Percentiles rank a stretch among this genome's conserved stretches.
Conservation (phyloP, 306 rosid species). For the Citrullus amarus region DNA sequence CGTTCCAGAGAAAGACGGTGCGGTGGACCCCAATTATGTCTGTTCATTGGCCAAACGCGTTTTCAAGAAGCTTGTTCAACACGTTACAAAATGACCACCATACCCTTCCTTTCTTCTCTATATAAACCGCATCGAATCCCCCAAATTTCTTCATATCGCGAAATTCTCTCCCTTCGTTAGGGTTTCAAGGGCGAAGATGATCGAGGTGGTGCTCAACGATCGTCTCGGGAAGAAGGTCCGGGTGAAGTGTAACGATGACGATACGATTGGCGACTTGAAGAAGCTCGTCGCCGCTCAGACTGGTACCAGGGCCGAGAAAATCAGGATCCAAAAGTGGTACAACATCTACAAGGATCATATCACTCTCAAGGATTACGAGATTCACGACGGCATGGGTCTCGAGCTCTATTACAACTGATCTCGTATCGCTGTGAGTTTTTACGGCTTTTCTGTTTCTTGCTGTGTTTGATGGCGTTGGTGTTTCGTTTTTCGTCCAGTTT, state of each 20-base stretch:
- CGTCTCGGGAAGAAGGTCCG: slow-evolving; percentile 91
- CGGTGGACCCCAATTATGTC: not conserved
- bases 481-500: not conserved
- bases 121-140: not conserved
- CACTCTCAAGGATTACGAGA: slow-evolving; percentile 82
- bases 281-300: slow-evolving; percentile 96
- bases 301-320: slow-evolving; percentile 67
- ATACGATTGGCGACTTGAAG: slow-evolving; percentile 85
- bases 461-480: not conserved
- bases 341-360: slow-evolving; percentile 78
- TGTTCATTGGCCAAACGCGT: not conserved
- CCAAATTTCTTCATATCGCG: not conserved
- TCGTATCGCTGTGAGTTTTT: slow-evolving; percentile 3
- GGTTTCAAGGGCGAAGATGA: slow-evolving; percentile 40
- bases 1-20: not conserved
- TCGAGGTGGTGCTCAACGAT: slow-evolving; percentile 85
- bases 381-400: slow-evolving; percentile 95
- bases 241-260: slow-evolving; percentile 84
- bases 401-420: slow-evolving; percentile 88
- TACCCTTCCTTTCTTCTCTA: not conserved
- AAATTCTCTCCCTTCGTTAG: not conserved
- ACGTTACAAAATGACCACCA: not conserved
- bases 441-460: not conserved
- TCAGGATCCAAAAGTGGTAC: slow-evolving; percentile 76
- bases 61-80: not conserved